A percentile compares a stretch with the other conserved stretches of the same genome.
Conservation (phyloP, 2,329 filamentous ascomycete species). For the Ploettnerulaceae sp. region DNA sequence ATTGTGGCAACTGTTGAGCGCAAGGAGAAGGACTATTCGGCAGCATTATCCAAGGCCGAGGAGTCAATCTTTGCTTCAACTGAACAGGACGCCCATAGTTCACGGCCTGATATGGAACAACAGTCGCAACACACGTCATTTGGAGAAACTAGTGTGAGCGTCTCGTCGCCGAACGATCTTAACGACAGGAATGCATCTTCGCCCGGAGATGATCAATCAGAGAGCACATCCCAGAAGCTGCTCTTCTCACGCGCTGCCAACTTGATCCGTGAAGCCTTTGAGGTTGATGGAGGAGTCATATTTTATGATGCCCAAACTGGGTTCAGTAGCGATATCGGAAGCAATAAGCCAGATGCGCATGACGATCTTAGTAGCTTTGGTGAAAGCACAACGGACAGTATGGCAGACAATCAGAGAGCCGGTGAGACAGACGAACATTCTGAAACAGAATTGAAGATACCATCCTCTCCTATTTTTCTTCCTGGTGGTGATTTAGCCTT, state of each 20-base stretch:
- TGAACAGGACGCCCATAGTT: background rate
- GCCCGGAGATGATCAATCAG: slow-evolving; percentile 23
- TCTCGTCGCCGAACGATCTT: slow-evolving; percentile 20
- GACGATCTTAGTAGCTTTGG: background rate
- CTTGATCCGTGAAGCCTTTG: slow-evolving; percentile 33
- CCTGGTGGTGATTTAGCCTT: background rate
- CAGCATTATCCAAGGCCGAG: slow-evolving; percentile 20
- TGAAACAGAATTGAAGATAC: slow-evolving; percentile 3
- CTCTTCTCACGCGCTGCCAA: slow-evolving; percentile 33
- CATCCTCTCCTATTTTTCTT: background rate
- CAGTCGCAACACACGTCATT: slow-evolving; percentile 21
- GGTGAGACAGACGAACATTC: slow-evolving; percentile 5
- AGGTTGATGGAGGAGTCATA: slow-evolving; percentile 33
- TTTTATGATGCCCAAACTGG: slow-evolving; percentile 34
- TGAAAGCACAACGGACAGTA: slow-evolving; percentile 13
- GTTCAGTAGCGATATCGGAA: slow-evolving; percentile 19
- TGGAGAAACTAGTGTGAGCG: slow-evolving; percentile 15
- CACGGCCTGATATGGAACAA: slow-evolving; percentile 17
- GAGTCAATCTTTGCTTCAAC: slow-evolving; percentile 11
- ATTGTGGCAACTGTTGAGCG: slow-evolving; percentile 18
- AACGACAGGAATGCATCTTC: slow-evolving; percentile 10
- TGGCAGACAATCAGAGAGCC: slow-evolving; percentile 19
- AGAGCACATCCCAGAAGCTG: slow-evolving; percentile 26
- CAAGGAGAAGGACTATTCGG: slow-evolving; percentile 29
- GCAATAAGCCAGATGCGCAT: background rate